phyloP scores from a whole-genome alignment of 495 filamentous ascomycete genomes.

The Chlorociboria aeruginascens region DNA sequence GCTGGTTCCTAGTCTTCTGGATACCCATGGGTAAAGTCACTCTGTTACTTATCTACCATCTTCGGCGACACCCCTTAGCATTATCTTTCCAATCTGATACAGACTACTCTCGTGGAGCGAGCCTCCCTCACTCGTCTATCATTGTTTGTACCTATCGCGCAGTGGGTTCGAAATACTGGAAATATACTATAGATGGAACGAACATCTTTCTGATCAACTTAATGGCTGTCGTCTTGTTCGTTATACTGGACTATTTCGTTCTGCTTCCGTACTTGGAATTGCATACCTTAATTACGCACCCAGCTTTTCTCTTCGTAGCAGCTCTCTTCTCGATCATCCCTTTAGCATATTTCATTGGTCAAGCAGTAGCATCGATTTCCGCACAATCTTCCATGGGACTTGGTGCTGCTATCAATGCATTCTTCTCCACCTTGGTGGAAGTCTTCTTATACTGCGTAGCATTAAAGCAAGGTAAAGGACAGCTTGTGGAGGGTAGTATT shows the following conservation, averaged over 20 bases:
- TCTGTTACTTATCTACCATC: conserved; percentile 77
- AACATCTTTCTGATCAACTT: conserved; percentile 99
- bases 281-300: conserved; percentile 53
- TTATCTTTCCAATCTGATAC: conserved; percentile 85
- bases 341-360: conserved; percentile 97
- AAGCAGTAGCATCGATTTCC: conserved; percentile 98
- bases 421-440: conserved; percentile 98
- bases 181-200: conserved; percentile 95
- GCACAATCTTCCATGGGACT: conserved; percentile 99
- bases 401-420: conserved; percentile 94
- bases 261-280: conserved; percentile 55
- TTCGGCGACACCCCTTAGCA: conserved; percentile 84
- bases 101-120: conserved; percentile 54
- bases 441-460: conserved; percentile 97
- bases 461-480: conserved; percentile 81
- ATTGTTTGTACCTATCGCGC: conserved; percentile 95
- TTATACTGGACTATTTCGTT: conserved; percentile 83
- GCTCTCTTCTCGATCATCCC: conserved; percentile 89
- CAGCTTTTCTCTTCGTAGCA: conserved; percentile 74
- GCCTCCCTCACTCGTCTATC: conserved; percentile 68
- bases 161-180: conserved; percentile 93
- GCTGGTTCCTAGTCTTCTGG: conserved; percentile 94
- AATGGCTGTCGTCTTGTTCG: conserved; percentile 78
- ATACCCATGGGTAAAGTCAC: conserved; percentile 98
- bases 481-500: conserved; percentile 90